These are phyloP conservation scores for Cubamyces sp. DNA, from an alignment of 768 basidiomycete species.

Conservation along the genomic window DNA sequence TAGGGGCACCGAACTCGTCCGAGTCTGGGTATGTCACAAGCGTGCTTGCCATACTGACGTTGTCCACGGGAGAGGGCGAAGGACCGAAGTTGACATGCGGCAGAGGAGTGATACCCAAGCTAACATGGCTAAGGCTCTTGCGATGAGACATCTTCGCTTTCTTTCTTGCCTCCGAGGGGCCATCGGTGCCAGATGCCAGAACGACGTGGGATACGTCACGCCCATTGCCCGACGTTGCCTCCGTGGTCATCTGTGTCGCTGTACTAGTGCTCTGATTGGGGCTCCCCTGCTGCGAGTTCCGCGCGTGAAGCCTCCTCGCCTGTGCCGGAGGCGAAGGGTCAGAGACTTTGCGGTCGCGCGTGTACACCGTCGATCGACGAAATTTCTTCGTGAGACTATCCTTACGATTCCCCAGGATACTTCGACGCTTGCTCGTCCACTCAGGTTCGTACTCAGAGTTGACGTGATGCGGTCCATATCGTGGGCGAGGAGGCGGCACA, in stretches of 20 bases:
- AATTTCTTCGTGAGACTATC: slow-evolving; percentile 17
- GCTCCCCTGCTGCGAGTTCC: slow-evolving; percentile 5
- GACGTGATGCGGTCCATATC: neutral
- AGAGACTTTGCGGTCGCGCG: slow-evolving; percentile 20
- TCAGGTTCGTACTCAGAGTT: slow-evolving; percentile 25
- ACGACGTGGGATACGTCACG: slow-evolving; percentile 11
- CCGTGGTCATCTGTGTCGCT: neutral
- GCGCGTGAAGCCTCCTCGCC: slow-evolving; percentile 1
- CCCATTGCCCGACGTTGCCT: neutral
- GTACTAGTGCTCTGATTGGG: neutral
- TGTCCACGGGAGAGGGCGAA: slow-evolving; percentile 27
- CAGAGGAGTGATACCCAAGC: slow-evolving; percentile 31
- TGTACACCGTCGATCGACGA: slow-evolving; percentile 13
- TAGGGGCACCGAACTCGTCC: slow-evolving; percentile 12
- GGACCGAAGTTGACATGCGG: slow-evolving; percentile 31
- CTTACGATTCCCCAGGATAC: slow-evolving; percentile 10
- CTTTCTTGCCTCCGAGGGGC: slow-evolving; percentile 9
- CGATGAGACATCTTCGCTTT: slow-evolving; percentile 17
- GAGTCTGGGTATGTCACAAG: slow-evolving; percentile 12
- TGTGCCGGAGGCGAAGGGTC: slow-evolving; percentile 18
- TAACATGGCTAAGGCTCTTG: slow-evolving; percentile 35
- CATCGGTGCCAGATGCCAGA: slow-evolving; percentile 13
- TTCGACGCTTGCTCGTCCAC: slow-evolving; percentile 9
- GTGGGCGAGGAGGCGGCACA: too few species aligned
- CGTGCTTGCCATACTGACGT: slow-evolving; percentile 32